phyloP scores from a whole-genome alignment of 805 yeast species.

The Suhomyces sp. region DNA sequence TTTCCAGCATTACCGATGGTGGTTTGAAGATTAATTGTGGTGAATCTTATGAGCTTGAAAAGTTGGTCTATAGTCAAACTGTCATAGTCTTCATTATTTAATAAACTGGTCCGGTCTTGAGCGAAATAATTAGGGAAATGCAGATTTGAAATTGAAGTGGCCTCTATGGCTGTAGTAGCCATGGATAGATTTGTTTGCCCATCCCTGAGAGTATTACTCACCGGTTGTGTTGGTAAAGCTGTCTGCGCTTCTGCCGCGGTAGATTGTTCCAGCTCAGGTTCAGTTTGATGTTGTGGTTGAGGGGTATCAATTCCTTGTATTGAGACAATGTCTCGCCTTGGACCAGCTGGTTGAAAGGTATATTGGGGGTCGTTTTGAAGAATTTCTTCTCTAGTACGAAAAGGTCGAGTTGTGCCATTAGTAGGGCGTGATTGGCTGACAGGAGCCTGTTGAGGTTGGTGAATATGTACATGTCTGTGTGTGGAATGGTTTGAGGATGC shows the following conservation, averaged over 20 bases:
- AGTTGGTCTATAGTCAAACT: slow-evolving; percentile 36
- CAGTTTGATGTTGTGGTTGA: slow-evolving; percentile 3
- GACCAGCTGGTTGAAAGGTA: too few species aligned
- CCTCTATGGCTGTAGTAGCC: slow-evolving; percentile 7
- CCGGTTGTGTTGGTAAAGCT: neutral
- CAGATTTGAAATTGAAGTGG: slow-evolving; percentile 5
- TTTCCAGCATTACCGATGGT: too few species aligned
- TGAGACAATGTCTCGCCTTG: neutral
- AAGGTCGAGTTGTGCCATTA: too few species aligned
- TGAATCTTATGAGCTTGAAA: slow-evolving; percentile 33
- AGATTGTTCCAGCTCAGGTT: neutral
- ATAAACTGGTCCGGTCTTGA: slow-evolving; percentile 20
- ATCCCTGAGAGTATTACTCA: neutral
- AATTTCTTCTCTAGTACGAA: neutral
- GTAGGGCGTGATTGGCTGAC: neutral
- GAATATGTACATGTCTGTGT: slow-evolving; percentile 5
- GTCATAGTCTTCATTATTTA: slow-evolving; percentile 42
- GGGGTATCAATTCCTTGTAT: slow-evolving; percentile 3
- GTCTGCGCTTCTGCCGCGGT: neutral
- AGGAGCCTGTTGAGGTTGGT: slow-evolving; percentile 1
- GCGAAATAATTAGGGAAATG: slow-evolving; percentile 20
- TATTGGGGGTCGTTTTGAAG: slow-evolving; percentile 1
- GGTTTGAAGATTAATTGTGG: slow-evolving; percentile 11
- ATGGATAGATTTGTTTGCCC: slow-evolving; percentile 2
- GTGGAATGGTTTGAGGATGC: slow-evolving; percentile 1